A percentile compares a stretch with the other conserved stretches of the same genome.
Evolutionary conservation across 2,329 filamentous ascomycete species (phyloP).

Genomic region (Microascus cirrosus): DNA sequence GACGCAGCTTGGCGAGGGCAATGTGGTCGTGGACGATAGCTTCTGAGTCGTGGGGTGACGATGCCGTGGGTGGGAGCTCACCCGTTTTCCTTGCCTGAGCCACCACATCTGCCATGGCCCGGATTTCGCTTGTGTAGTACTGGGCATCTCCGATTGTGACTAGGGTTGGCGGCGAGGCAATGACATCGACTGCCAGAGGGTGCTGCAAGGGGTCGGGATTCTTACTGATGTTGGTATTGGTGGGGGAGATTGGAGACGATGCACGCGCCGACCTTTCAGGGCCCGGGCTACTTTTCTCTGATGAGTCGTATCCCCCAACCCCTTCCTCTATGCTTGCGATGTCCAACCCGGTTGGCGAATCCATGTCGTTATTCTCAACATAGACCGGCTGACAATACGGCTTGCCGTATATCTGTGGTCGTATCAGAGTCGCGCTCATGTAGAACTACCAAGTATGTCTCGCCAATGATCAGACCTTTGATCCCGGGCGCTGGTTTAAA

Average conservation of each 20-base stretch:
- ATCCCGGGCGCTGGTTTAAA: background rate
- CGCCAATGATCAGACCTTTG: background rate
- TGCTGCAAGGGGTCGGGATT: background rate
- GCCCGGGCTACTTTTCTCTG: background rate
- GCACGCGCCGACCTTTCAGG: accelerated
- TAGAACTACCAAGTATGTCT: background rate
- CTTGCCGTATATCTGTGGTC: background rate
- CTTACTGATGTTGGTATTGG: background rate
- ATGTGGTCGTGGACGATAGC: slow-evolving; percentile 19
- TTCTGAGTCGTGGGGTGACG: slow-evolving; percentile 13
- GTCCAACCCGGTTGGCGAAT: background rate
- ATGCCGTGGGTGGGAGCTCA: slow-evolving; percentile 19
- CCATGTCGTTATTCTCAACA: background rate
- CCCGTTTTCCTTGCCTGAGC: slow-evolving; percentile 17
- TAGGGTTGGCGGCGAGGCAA: background rate
- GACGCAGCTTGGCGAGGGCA: slow-evolving; percentile 16
- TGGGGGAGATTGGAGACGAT: background rate
- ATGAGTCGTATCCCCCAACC: background rate
- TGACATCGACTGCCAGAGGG: background rate
- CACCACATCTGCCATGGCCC: slow-evolving; percentile 18
- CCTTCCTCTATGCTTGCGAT: too few species aligned
- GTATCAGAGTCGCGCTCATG: background rate
- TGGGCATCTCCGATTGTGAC: background rate
- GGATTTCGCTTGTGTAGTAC: slow-evolving; percentile 11
- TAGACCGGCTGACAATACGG: background rate